Evolutionary conservation across 2,329 filamentous ascomycete species (phyloP).

Genomic region (Beauveria sp.): DNA sequence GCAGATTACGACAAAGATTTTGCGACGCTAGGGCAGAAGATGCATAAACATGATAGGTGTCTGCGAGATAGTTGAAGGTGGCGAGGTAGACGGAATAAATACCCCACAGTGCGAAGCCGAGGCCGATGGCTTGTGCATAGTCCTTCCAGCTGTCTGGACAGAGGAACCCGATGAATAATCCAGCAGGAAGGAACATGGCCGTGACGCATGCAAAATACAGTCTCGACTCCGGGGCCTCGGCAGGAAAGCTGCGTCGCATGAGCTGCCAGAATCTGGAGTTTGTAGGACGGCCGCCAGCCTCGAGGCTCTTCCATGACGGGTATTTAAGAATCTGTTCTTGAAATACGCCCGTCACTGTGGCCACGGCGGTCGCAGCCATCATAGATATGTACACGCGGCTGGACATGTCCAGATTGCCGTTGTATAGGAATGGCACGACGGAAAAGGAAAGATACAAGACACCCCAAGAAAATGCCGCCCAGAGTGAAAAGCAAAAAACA

Average conservation of each 20-base stretch:
- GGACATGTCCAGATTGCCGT: conserved; percentile 53
- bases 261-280: conserved; percentile 35
- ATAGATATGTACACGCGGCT: conserved; percentile 70
- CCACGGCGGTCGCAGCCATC: conserved; percentile 57
- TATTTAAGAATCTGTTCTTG: conserved; percentile 60
- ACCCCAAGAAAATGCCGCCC: conserved; percentile 86
- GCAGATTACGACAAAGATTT: conserved; percentile 75
- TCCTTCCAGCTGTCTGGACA: conserved; percentile 17
- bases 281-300: conserved; percentile 16
- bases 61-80: conserved; percentile 88
- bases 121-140: conserved; percentile 41
- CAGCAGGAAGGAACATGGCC: conserved; percentile 66
- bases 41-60: conserved; percentile 78
- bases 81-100: conserved; percentile 83
- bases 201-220: conserved; percentile 80
- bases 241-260: conserved; percentile 38
- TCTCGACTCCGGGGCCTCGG: conserved; percentile 62
- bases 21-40: conserved; percentile 82
- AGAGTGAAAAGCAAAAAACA: conserved; percentile 80
- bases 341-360: conserved; percentile 60
- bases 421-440: conserved; percentile 72
- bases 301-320: conserved; percentile 24
- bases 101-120: conserved; percentile 71
- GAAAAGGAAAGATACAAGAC: conserved; percentile 80
- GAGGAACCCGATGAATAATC: conserved; percentile 51